phyloP scores from a whole-genome alignment of 2,329 filamentous ascomycete species.

The Dothiorella sarmentorum region DNA sequence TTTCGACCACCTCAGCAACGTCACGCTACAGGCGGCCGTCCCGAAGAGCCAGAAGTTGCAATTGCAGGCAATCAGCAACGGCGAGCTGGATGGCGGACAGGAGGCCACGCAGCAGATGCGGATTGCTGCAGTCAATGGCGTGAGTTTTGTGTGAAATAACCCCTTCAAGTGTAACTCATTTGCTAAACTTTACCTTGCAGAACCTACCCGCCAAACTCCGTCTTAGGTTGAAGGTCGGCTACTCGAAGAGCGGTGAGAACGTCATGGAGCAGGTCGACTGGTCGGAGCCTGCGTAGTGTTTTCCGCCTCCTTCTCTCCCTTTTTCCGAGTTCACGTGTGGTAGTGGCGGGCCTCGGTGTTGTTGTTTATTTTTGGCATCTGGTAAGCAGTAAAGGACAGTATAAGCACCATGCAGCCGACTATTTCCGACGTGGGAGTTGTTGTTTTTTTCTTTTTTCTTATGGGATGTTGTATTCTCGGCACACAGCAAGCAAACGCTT shows the following conservation, averaged over 20 bases:
- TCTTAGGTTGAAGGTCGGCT: slow-evolving; percentile 80
- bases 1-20: slow-evolving; percentile 63
- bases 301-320: neutral
- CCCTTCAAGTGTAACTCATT: neutral
- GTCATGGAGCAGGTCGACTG: slow-evolving; percentile 94
- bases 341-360: neutral
- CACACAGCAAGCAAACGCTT: too few species aligned
- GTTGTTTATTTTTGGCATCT: neutral
- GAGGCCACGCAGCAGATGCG: slow-evolving; percentile 92
- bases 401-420: neutral
- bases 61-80: slow-evolving; percentile 80
- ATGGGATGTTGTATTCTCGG: neutral
- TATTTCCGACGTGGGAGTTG: neutral
- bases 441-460: neutral
- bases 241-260: slow-evolving; percentile 65
- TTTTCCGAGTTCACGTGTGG: neutral
- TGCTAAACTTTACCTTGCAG: slow-evolving; percentile 35
- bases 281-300: slow-evolving; percentile 63
- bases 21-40: slow-evolving; percentile 89
- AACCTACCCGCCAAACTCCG: slow-evolving; percentile 66
- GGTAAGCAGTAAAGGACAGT: neutral
- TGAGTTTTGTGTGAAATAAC: slow-evolving; percentile 55
- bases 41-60: slow-evolving; percentile 95
- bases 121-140: slow-evolving; percentile 74
- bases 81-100: slow-evolving; percentile 70